Evolutionary conservation across 208 protist species (phyloP).

Genomic region (Acanthamoeba triangularis): DNA sequence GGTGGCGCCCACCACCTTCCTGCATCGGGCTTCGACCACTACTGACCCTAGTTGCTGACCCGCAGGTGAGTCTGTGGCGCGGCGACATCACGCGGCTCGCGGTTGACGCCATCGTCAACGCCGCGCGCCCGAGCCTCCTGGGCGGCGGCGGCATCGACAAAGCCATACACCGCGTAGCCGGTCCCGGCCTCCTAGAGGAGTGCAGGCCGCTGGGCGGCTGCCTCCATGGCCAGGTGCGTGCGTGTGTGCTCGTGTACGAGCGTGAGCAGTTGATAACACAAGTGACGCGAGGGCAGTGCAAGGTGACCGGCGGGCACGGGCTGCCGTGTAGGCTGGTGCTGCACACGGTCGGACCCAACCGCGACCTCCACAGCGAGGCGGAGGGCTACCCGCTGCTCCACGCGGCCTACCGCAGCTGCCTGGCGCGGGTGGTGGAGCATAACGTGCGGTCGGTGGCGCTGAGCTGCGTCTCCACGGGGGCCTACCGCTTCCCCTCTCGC

Average conservation of each 20-base stretch:
- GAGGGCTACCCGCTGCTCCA: conserved; percentile 9
- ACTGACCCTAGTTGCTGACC: no score
- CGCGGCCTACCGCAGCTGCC: conserved; percentile 50
- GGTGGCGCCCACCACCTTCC: no score
- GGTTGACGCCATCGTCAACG: conserved; percentile 85
- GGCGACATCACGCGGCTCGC: conserved; percentile 91
- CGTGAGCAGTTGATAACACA: background rate
- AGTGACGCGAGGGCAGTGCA: background rate
- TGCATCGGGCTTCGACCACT: no score
- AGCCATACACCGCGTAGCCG: conserved; percentile 76
- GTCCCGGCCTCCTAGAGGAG: conserved; percentile 51
- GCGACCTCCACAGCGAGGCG: background rate
- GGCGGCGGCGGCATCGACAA: conserved; percentile 88
- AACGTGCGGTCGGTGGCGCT: conserved; percentile 71
- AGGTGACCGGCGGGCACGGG: conserved; percentile 80
- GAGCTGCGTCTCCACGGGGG: conserved; percentile 82
- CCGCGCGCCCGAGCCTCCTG: conserved; percentile 81
- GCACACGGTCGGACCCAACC: conserved; percentile 85
- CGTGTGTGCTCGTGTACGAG: background rate
- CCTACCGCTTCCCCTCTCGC: conserved; percentile 80
- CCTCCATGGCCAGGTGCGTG: background rate
- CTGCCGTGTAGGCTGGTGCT: conserved; percentile 81
- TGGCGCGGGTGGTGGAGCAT: conserved; percentile 24
- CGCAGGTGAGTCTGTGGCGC: conserved; percentile 84
- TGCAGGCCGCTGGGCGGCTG: conserved; percentile 43